Percentiles rank a stretch among this genome's conserved stretches.
Evolutionary conservation across 768 basidiomycete genomes (phyloP).

Genomic region (Leccinellum albellum): DNA sequence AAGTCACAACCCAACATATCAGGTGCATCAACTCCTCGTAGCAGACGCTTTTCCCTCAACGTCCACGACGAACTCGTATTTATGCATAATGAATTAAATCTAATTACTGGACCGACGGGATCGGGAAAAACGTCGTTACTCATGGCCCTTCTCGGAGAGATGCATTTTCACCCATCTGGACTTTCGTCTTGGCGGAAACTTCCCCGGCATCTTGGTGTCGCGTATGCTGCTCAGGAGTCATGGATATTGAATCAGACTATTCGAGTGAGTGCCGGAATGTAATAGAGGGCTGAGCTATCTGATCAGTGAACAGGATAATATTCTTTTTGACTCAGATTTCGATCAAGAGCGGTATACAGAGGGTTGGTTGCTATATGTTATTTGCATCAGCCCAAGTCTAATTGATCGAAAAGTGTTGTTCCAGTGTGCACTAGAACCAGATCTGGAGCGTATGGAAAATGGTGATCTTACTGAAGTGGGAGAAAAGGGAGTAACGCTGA

Average conservation of each 20-base stretch:
- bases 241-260: slow-evolving; percentile 84
- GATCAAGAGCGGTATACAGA: slow-evolving; percentile 4
- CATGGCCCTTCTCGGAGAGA: slow-evolving; percentile 61
- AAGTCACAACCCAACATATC: neutral
- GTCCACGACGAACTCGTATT: slow-evolving; percentile 54
- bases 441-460: slow-evolving; percentile 46
- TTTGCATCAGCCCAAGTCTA: neutral
- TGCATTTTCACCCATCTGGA: slow-evolving; percentile 54
- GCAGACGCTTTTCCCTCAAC: slow-evolving; percentile 45
- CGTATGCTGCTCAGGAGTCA: slow-evolving; percentile 79
- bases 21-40: neutral
- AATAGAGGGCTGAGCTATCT: neutral
- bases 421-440: slow-evolving; percentile 40
- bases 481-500: slow-evolving; percentile 60
- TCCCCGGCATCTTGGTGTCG: slow-evolving; percentile 62
- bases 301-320: slow-evolving; percentile 4
- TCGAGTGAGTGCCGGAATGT: slow-evolving; percentile 31
- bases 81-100: slow-evolving; percentile 47
- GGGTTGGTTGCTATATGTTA: neutral
- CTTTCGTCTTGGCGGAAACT: slow-evolving; percentile 64
- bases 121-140: slow-evolving; percentile 63
- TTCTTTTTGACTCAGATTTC: slow-evolving; percentile 7
- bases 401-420: slow-evolving; percentile 25
- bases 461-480: slow-evolving; percentile 70
- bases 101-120: slow-evolving; percentile 56